These are phyloP conservation scores for Wilcoxina mikolae DNA, from an alignment of 495 filamentous ascomycete species.

Conservation along the genomic window DNA sequence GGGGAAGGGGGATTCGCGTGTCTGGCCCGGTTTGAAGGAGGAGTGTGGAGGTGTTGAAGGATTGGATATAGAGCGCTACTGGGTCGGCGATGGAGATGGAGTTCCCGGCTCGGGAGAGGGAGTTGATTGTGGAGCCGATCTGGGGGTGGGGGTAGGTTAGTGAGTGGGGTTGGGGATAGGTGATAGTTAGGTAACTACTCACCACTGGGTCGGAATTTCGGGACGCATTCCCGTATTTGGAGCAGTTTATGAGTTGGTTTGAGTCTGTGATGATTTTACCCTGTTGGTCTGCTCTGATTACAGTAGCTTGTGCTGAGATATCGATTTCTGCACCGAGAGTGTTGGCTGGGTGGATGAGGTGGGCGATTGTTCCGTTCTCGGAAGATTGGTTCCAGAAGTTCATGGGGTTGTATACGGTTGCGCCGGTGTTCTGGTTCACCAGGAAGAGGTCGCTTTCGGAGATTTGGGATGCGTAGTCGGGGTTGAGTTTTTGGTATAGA, in stretches of 20 bases:
- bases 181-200: too few species aligned
- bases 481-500: slow-evolving; percentile 7
- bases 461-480: background rate
- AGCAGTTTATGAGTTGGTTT: slow-evolving; percentile 14
- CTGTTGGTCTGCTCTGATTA: slow-evolving; percentile 5
- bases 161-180: too few species aligned
- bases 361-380: slow-evolving; percentile 10
- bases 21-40: background rate
- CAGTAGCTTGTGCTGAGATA: slow-evolving; percentile 18
- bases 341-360: slow-evolving; percentile 14
- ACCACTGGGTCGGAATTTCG: slow-evolving; percentile 18
- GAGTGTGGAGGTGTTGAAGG: slow-evolving; percentile 10
- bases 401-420: slow-evolving; percentile 9
- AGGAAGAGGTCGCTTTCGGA: slow-evolving; percentile 6
- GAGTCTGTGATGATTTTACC: slow-evolving; percentile 8
- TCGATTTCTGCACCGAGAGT: slow-evolving; percentile 16
- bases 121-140: slow-evolving; percentile 12
- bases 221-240: slow-evolving; percentile 11
- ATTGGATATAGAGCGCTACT: slow-evolving; percentile 11
- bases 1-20: background rate
- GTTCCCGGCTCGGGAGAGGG: background rate
- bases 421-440: slow-evolving; percentile 7
- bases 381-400: slow-evolving; percentile 10
- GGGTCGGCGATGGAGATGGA: slow-evolving; percentile 8
- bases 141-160: too few species aligned